A percentile compares a stretch with the other conserved stretches of the same genome.
Evolutionary conservation across 2,329 filamentous ascomycete genomes (phyloP).

Genomic region (Cordyceps pruinosa): DNA sequence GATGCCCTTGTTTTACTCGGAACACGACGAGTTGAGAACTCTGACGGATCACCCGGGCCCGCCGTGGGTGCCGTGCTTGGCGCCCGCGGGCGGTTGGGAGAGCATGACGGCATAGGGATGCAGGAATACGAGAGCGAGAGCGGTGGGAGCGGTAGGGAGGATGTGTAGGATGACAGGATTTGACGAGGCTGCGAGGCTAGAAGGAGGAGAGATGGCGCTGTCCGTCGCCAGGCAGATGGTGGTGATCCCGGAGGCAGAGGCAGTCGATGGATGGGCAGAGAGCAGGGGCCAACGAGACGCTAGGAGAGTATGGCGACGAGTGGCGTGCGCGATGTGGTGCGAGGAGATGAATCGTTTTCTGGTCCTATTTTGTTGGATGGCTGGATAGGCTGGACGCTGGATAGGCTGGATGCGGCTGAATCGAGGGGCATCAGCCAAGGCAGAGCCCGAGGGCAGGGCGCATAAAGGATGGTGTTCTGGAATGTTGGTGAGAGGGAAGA

Average conservation of each 20-base stretch:
- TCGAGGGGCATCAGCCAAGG: not conserved
- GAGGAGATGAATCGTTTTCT: not conserved
- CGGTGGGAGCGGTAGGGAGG: not conserved
- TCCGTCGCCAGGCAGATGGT: no score
- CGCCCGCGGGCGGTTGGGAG: not conserved
- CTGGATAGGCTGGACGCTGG: not conserved
- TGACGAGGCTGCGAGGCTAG: not conserved
- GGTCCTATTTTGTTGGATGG: not conserved
- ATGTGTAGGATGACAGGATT: not conserved
- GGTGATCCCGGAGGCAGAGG: not conserved
- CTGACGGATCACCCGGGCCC: constrained; percentile 6
- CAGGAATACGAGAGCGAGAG: constrained; percentile 6
- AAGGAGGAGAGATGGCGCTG: no score
- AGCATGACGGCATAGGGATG: constrained; percentile 10
- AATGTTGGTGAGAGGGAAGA: not conserved
- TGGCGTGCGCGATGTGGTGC: constrained; percentile 3
- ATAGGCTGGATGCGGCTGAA: constrained; percentile 1
- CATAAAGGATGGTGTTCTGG: not conserved
- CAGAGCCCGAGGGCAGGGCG: not conserved
- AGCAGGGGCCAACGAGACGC: not conserved
- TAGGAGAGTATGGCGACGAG: constrained; percentile 1
- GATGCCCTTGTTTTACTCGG: not conserved
- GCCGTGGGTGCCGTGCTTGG: constrained; percentile 5
- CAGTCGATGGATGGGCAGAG: not conserved
- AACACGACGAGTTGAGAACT: no score